phyloP scores from a whole-genome alignment of 306 rosid species.

The barrel medic (Medicago truncatula) region MtrunA17r5.0-ANR NC_053049.1:27381001-27381500 shows the following conservation, averaged over 20 bases:
- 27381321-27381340: constrained; percentile 43
- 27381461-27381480: constrained; percentile 36
- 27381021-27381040: constrained; percentile 34
- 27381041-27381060: constrained; percentile 6
- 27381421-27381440: constrained; percentile 41
- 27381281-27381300: constrained; percentile 29
- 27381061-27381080: neutral
- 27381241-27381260: constrained; percentile 37
- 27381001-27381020: constrained; percentile 11
- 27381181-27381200: neutral
- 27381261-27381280: constrained; percentile 37
- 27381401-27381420: constrained; percentile 42
- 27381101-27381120: neutral
- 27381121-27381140: constrained; percentile 2
- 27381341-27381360: constrained; percentile 39
- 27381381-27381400: constrained; percentile 40
- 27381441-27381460: constrained; percentile 30
- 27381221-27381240: neutral
- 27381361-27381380: constrained; percentile 34
- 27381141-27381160: neutral
- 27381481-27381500: constrained; percentile 29
- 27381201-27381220: neutral
- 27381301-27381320: constrained; percentile 38
- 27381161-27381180: neutral
- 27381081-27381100: too few relatives aligned